phyloP scores from a whole-genome alignment of 176 grass and related monocot genomes.

The Musa itinerans region DNA sequence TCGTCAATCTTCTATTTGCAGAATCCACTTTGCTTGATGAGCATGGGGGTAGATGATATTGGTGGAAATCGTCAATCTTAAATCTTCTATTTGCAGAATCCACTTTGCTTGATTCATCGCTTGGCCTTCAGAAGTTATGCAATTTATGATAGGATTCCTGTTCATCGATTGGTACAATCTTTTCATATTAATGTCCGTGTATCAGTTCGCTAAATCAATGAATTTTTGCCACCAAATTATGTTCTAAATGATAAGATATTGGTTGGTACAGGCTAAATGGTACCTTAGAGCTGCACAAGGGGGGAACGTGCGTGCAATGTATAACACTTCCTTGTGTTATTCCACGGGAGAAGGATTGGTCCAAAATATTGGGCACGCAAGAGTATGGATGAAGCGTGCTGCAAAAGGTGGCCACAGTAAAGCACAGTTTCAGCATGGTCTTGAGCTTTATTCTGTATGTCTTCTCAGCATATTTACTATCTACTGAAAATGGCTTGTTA shows the following conservation, averaged over 20 bases:
- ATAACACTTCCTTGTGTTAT: constrained; percentile 65
- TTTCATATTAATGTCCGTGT: not conserved
- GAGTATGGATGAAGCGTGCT: constrained; percentile 59
- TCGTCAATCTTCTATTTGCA: not conserved
- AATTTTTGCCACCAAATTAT: not conserved
- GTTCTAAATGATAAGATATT: constrained; percentile 1
- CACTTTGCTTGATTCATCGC: not conserved
- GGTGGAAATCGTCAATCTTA: not conserved
- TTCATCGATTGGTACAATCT: not conserved
- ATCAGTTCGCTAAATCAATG: not conserved
- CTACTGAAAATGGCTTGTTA: too few relatives aligned
- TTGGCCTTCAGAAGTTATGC: too few relatives aligned
- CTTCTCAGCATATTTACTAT: not conserved
- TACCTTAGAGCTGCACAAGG: constrained; percentile 61
- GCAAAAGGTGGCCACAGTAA: constrained; percentile 61
- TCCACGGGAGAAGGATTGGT: constrained; percentile 45
- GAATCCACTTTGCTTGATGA: not conserved
- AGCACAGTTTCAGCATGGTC: constrained; percentile 61
- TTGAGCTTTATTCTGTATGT: constrained; percentile 58
- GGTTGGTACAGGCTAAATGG: constrained; percentile 57
- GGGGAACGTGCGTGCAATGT: constrained; percentile 60
- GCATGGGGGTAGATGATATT: not conserved
- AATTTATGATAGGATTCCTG: not conserved
- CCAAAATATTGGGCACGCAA: constrained; percentile 35
- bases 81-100: not conserved